A percentile compares a stretch with the other conserved stretches of the same genome.
Evolutionary conservation across 306 rosid species (phyloP).

Genomic region (Cicer judaicum): DNA sequence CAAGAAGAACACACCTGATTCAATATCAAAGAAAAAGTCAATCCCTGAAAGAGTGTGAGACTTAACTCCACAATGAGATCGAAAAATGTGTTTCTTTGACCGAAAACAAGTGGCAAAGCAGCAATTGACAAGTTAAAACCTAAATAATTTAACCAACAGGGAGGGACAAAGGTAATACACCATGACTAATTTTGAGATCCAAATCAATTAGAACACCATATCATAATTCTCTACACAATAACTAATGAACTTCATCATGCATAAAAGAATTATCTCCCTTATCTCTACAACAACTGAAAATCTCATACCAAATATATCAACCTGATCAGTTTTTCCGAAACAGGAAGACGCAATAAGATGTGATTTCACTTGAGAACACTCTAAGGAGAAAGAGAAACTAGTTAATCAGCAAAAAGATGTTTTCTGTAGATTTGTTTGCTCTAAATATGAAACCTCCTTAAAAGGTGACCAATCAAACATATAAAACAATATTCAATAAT

Average conservation of each 20-base stretch:
- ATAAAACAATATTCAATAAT: conserved; percentile 12
- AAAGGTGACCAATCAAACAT: background rate
- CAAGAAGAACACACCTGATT: conserved; percentile 93
- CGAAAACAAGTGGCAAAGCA: background rate
- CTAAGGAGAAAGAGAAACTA: background rate
- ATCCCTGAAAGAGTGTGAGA: conserved; percentile 3
- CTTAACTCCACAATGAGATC: background rate
- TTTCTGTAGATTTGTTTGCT: background rate
- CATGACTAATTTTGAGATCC: conserved; percentile 21
- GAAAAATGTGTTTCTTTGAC: background rate
- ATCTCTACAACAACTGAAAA: conserved; percentile 27
- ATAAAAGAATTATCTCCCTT: conserved; percentile 16
- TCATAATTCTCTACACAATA: background rate
- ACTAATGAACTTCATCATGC: conserved; percentile 20
- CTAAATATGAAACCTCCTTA: conserved; percentile 17
- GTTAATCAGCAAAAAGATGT: conserved; percentile 13
- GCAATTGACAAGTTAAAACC: background rate
- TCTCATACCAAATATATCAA: conserved; percentile 2
- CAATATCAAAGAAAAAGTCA: conserved; percentile 43
- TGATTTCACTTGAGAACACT: conserved; percentile 4
- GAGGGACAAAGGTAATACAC: background rate
- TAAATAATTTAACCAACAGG: background rate
- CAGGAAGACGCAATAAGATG: background rate
- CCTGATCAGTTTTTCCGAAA: background rate
- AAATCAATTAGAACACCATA: background rate